A percentile compares a stretch with the other conserved stretches of the same genome.
Evolutionary conservation across 1,284 basidiomycete species (phyloP).

Genomic region (Kalmanozyma brasiliensis): DNA sequence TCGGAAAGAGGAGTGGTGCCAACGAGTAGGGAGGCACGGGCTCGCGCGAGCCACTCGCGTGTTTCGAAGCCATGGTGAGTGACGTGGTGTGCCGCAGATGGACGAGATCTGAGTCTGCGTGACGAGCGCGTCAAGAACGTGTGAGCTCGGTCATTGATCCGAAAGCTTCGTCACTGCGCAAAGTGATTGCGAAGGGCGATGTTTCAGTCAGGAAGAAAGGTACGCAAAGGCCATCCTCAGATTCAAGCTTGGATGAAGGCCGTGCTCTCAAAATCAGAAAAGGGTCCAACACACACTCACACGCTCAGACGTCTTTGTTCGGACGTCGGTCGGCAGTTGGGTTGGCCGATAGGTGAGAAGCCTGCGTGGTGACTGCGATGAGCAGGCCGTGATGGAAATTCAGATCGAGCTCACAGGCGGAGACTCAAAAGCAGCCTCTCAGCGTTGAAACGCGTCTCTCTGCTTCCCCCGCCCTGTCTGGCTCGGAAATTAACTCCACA

Average conservation of each 20-base stretch:
- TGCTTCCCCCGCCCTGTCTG: background rate
- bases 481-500: conserved; percentile 26
- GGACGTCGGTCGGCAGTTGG: too few species aligned
- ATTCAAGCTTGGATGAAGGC: background rate
- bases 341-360: too few species aligned
- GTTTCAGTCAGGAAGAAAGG: too few species aligned
- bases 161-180: too few species aligned
- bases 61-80: conserved; percentile 15
- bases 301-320: too few species aligned
- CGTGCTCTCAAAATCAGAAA: conserved; percentile 27
- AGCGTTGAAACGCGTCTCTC: conserved; percentile 5
- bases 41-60: conserved; percentile 12
- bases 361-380: background rate
- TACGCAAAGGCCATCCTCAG: conserved; percentile 15
- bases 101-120: background rate
- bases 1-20: conserved; percentile 50
- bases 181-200: background rate
- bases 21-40: conserved; percentile 47
- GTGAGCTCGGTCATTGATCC: too few species aligned
- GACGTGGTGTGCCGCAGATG: conserved; percentile 2
- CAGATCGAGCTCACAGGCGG: conserved; percentile 26
- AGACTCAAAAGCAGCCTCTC: conserved; percentile 11
- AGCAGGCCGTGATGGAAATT: conserved; percentile 17
- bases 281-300: conserved; percentile 16
- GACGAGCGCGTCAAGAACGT: background rate